phyloP scores from a whole-genome alignment of 2,329 filamentous ascomycete genomes.

The Cladosporium austrohemisphaericum region DNA sequence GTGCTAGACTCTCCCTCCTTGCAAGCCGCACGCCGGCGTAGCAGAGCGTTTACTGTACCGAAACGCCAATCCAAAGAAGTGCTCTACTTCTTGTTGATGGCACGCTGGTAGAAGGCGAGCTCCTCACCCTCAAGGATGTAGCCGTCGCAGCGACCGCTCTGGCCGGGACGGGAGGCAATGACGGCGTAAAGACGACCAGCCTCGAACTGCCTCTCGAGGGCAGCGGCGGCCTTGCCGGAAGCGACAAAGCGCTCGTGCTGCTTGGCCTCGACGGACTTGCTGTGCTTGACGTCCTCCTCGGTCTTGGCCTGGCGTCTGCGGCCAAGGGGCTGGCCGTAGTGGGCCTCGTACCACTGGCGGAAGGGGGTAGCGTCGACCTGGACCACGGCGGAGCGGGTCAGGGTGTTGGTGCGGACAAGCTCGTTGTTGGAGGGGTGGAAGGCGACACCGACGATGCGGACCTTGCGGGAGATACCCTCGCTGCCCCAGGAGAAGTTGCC shows the following conservation, averaged over 20 bases:
- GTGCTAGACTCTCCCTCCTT: slow-evolving; percentile 7
- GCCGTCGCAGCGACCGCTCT: slow-evolving; percentile 93
- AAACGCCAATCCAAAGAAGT: slow-evolving; percentile 14
- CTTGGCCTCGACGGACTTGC: slow-evolving; percentile 94
- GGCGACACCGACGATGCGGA: slow-evolving; percentile 94
- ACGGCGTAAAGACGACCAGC: slow-evolving; percentile 95
- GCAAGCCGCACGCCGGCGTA: slow-evolving; percentile 12
- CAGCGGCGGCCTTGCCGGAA: slow-evolving; percentile 84
- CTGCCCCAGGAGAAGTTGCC: slow-evolving; percentile 99
- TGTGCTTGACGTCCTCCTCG: slow-evolving; percentile 77
- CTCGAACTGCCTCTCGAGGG: slow-evolving; percentile 98
- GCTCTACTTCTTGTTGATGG: slow-evolving; percentile 95
- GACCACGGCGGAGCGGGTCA: slow-evolving; percentile 97
- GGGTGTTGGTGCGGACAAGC: slow-evolving; percentile 99
- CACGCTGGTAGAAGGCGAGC: slow-evolving; percentile 99
- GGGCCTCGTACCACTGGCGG: slow-evolving; percentile 99
- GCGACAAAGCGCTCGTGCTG: slow-evolving; percentile 80
- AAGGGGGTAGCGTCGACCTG: slow-evolving; percentile 98
- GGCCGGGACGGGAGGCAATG: slow-evolving; percentile 86
- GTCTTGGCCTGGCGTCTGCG: slow-evolving; percentile 71
- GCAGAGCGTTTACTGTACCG: slow-evolving; percentile 10
- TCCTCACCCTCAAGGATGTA: slow-evolving; percentile 99
- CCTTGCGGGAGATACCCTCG: slow-evolving; percentile 97
- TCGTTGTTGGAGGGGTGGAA: slow-evolving; percentile 99
- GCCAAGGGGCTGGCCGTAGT: slow-evolving; percentile 90